Evolutionary conservation across 140 eudicot species (phyloP), one percentile per base, ranked within the genome.

Genomic region (Anethum foeniculum): DNA sequence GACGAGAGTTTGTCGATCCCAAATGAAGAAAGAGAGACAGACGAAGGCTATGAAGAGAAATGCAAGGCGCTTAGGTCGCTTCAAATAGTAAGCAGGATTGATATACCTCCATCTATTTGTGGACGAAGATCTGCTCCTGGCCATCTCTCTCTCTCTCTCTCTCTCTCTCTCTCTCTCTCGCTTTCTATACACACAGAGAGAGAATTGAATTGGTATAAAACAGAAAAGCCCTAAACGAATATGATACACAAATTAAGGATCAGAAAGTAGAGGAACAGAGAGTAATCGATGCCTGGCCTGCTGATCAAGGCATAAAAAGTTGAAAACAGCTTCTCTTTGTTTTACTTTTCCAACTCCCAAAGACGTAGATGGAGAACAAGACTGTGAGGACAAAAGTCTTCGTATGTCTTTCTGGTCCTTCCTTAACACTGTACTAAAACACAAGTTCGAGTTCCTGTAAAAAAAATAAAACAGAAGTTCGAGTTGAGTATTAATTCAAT

Each of bases 1-100:
- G 21, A 90, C 88, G 39, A 95, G 88, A 72, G 97, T 95, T 48
- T 95, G 99, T 7, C 99, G 99, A 88, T 95, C 99, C 97, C 97
- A 95, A 12, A 92, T 81, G 71, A 95, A 77, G 75, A 90, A 85
- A n/a, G 95, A 79, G n/a, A 82, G 83, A 58, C 81, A 84, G 30
- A 95, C 96, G 52, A 95, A 95, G 0, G 80, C 83, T 1, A 95
- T 86, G 51, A 95, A 88, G 27, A 95, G 85, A 71, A 89, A 77
- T 19, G 99, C 99, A 13, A 95, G 91, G 21, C 95, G 91, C 77
- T 95, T 95, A 0, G 99, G 99, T 14, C 99, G 85, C 86, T 89
- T 95, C 88, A 95, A 82, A 84, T 95, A 95, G 89, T 95, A 95
- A 36, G 91, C 93, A 23, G 99, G 99, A 89, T 95, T 95, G n/a